phyloP scores from a whole-genome alignment of 371 early-diverging fungal species.

The Circinella minor region DNA sequence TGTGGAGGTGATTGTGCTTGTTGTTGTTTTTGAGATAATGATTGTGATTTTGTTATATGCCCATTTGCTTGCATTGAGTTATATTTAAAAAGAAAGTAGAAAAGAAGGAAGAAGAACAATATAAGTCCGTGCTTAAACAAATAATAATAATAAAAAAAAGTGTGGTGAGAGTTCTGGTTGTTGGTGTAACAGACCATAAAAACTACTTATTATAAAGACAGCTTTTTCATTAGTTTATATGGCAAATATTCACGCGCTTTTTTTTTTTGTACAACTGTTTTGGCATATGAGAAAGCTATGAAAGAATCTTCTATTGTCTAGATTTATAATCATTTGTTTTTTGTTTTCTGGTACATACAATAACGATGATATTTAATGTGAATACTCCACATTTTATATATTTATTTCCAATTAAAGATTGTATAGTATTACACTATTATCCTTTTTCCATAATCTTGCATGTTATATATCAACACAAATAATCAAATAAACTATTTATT shows the following conservation, averaged over 20 bases:
- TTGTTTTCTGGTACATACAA: too few species aligned
- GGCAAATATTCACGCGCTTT: neutral
- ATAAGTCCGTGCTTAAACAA: too few species aligned
- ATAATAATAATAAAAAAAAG: neutral
- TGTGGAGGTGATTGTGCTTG: neutral
- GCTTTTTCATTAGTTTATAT: neutral
- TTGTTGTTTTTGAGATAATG: neutral
- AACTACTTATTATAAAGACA: neutral
- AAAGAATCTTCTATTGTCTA: too few species aligned
- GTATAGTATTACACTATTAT: too few species aligned
- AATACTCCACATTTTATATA: too few species aligned
- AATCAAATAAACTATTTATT: too few species aligned
- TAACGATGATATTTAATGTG: too few species aligned
- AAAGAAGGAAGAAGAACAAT: neutral
- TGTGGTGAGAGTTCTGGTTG: neutral
- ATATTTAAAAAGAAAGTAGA: neutral
- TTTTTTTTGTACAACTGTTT: neutral
- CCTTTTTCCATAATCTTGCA: too few species aligned
- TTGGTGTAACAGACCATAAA: constrained; percentile 1
- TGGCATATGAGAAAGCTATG: too few species aligned
- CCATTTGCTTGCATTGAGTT: neutral
- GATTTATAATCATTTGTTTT: neutral
- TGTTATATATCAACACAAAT: too few species aligned
- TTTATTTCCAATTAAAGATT: too few species aligned
- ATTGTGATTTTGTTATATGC: neutral